Conservation (phyloP, 495 filamentous ascomycete genomes). For the Podospora pseudopauciseta region DNA sequence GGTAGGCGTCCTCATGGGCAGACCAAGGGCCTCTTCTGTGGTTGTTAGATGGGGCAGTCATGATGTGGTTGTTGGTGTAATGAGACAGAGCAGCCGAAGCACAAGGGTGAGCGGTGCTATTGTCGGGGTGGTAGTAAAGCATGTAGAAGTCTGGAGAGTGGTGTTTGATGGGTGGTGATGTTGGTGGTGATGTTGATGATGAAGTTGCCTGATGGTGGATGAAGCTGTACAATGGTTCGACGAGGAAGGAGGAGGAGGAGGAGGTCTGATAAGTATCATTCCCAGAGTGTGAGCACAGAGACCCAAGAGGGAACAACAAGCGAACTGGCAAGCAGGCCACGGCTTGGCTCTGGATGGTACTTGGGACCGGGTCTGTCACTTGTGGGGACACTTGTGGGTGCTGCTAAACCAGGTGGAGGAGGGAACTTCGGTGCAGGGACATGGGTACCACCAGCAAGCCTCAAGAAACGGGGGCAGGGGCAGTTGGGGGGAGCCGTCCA, state of each 20-base stretch:
- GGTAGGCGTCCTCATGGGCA: constrained; percentile 68
- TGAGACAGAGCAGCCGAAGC: background rate
- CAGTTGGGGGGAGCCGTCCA: background rate
- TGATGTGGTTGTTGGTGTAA: constrained; percentile 1
- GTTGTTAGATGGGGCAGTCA: background rate
- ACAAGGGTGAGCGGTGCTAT: background rate
- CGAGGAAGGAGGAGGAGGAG: background rate
- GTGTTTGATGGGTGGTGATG: background rate
- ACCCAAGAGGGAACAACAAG: background rate
- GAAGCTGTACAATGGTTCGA: background rate
- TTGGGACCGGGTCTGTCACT: background rate
- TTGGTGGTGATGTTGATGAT: background rate
- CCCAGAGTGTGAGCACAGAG: background rate
- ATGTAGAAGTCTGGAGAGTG: background rate
- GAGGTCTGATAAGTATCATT: background rate
- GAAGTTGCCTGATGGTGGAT: background rate
- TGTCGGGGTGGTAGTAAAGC: background rate
- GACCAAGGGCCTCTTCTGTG: constrained; percentile 73
- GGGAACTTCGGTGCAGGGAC: background rate
- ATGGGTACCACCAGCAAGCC: background rate
- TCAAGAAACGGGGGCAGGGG: background rate
- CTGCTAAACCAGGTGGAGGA: background rate
- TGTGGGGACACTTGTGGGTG: background rate
- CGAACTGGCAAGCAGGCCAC: background rate
- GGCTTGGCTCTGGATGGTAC: background rate